Evolutionary conservation across 164 flowering plant genomes (phyloP), one percentile per base, ranked within the genome.

Genomic region (Vitis riparia): DNA sequence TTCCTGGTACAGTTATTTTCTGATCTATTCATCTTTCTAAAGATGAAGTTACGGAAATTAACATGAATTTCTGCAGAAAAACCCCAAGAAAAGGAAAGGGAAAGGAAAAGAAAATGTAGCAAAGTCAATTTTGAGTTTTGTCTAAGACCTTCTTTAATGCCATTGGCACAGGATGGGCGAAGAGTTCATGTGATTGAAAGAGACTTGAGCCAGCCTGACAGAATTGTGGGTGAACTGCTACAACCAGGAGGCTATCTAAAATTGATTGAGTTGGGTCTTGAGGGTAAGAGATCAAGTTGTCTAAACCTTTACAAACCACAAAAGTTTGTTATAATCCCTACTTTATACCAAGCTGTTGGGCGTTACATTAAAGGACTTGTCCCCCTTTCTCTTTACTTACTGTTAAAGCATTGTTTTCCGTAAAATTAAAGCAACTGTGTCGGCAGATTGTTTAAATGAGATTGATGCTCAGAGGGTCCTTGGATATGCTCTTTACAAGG

Each of bases 391-490:
- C 44, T 37, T 37, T 37, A 37, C 44, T 37, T 37, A 37, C 5
- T 3, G 44, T 37, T 37, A 37, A 37, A 37, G 7, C 44, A 37
- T 37, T 37, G 44, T 3, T 37, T 37, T 37, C 44, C 2, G 44
- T 37, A 37, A 37, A 37, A 37, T 37, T 37, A 14, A 57, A 14
- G 37, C 49, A 58, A 13, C 2, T 51, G 8, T 30, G 27, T 6
- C 17, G 61, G 66, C 72, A 82, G 86, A 80, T 71, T 82, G 88
- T 62, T 65, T 82, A 16, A 27, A 68, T 5, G 76, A 66, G 10
- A 84, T 84, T 30, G 88, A 82, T 73, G 82, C 84, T 32, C 86
- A 84, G 63, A 47, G 50, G 23, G 73, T 84, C 17, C 53, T 73
- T 62, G 84, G 86, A 3, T 84, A 80, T 70, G 84, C 77, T 55